Percentiles rank a stretch among this genome's conserved stretches.
Conservation (phyloP, 164 flowering plant species). For the Magnolia kwangsiensis region DNA sequence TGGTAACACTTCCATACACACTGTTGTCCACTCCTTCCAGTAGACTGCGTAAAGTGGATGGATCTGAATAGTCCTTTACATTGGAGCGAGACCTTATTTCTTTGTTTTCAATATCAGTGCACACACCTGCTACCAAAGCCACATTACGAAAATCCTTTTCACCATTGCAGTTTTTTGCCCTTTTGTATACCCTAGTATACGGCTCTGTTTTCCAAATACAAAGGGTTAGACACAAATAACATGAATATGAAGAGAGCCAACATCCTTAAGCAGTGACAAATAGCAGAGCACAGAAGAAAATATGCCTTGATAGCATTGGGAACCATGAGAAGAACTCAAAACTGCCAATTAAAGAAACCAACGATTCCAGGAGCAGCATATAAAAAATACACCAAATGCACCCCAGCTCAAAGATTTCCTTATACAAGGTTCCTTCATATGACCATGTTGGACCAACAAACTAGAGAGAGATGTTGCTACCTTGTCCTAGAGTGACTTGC, state of each 20-base stretch:
- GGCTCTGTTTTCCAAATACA: constrained; percentile 18
- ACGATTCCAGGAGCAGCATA: background rate
- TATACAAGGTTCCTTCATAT: no score
- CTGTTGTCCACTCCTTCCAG: constrained; percentile 24
- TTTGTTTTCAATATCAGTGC: constrained; percentile 3
- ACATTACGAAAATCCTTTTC: constrained; percentile 1
- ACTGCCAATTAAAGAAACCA: background rate
- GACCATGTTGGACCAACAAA: no score
- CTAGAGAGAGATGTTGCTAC: no score
- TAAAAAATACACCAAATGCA: no score
- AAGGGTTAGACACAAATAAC: background rate
- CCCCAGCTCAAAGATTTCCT: no score
- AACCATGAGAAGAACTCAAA: background rate
- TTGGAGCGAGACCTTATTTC: background rate
- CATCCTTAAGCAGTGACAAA: background rate
- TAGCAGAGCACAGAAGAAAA: background rate
- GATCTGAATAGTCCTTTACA: constrained; percentile 28
- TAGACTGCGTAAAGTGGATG: constrained; percentile 25
- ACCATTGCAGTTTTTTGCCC: constrained; percentile 12
- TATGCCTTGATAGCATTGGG: background rate
- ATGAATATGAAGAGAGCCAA: background rate
- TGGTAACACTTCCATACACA: constrained; percentile 48
- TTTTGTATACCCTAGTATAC: constrained; percentile 20
- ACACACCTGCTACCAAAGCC: constrained; percentile 1
- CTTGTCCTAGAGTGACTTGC: no score